phyloP scores from a whole-genome alignment of 148 eudicot genomes.

The Persicaria maculosa region DNA sequence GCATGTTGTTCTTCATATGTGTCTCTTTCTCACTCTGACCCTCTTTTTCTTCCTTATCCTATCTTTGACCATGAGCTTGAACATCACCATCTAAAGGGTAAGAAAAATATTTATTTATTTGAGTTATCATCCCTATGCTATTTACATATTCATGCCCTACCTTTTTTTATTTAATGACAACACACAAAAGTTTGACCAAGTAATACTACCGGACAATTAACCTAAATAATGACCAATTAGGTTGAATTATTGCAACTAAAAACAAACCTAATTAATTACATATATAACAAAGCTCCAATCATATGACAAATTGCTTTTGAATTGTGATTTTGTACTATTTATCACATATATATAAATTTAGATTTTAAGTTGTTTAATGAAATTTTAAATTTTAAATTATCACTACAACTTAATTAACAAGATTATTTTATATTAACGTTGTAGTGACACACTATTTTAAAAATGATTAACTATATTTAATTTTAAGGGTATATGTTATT shows the following conservation, averaged over 20 bases:
- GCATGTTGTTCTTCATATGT: neutral
- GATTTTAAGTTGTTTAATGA: too few relatives aligned
- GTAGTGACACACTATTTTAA: too few relatives aligned
- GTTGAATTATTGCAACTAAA: neutral
- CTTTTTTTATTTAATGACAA: neutral
- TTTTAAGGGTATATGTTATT: too few relatives aligned
- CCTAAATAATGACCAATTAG: neutral
- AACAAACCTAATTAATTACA: too few relatives aligned
- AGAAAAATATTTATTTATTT: neutral
- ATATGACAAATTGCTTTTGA: too few relatives aligned
- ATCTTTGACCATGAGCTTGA: conserved; percentile 7
- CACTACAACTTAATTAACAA: too few relatives aligned
- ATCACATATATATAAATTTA: too few relatives aligned
- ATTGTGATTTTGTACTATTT: too few relatives aligned
- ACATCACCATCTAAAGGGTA: conserved; percentile 1
- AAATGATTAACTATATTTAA: too few relatives aligned
- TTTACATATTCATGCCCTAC: neutral
- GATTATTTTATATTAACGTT: too few relatives aligned
- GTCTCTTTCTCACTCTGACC: conserved; percentile 8
- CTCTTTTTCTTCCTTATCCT: conserved; percentile 8
- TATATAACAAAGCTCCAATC: too few relatives aligned
- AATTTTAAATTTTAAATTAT: too few relatives aligned
- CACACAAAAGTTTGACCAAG: conserved; percentile 1
- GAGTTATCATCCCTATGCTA: conserved; percentile 4
- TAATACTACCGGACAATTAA: neutral